Base-by-base conservation (phyloP, 129 eudicot species). In the Lactuca sativa region DNA sequence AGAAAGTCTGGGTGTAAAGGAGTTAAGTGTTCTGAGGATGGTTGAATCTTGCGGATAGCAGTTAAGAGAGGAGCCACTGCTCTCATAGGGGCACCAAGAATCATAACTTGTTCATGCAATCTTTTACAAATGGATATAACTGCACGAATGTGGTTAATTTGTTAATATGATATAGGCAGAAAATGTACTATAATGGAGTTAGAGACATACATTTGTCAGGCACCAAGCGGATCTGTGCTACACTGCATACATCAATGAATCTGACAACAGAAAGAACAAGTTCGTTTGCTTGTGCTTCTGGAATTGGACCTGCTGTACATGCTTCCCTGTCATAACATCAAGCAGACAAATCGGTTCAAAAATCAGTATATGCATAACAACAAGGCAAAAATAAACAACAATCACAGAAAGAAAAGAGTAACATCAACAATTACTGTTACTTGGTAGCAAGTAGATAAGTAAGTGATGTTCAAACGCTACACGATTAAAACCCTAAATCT, bases 1-100 rank as follows among this genome's bases (percentile, higher is more conserved):
- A 95, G 89, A 82, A 90, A 90, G 34, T 85, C 93, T 7, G 95
- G 77, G 79, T 95, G 99, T 63, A 95, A 77, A 66, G 97, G 69
- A 61, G 99, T 90, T 56, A 95, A 77, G 48, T 79, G 97, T 67
- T 87, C 99, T 34, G 87, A 41, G 32, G 95, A 87, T 8, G 80
- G 63, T 53, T 82, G 97, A 53, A 95, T 77, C 79, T 95, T 95
- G 66, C 72, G 80, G 44, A 90, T 70, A 73, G 96, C 97, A 25
- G 85, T 82, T 74, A 78, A 76, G 82, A 95, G 30, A 48, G 99
- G 93, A 67, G 85, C 89, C 40, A 95, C 88, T 13, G 93, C 99
- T 64, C 97, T 87, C 59, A 95, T 82, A 44, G 99, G 96, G 31
- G 89, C 83, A 40, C 69, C 80, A 65, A 90, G 82, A 41, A 32